These are phyloP conservation scores for Pisolithus orientalis DNA, from an alignment of 768 basidiomycete species.

Conservation along the genomic window DNA sequence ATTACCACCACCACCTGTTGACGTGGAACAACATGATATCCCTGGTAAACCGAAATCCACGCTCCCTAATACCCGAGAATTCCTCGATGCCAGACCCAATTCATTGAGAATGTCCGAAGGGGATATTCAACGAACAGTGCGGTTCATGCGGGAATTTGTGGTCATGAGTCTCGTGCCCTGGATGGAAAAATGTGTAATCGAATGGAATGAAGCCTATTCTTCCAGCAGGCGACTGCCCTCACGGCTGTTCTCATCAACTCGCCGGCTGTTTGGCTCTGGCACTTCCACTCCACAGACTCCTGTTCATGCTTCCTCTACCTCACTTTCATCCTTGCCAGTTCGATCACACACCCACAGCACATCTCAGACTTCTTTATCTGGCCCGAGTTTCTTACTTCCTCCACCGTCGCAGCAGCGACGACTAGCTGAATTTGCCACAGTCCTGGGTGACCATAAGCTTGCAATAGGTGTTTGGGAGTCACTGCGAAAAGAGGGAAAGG, in stretches of 20 bases:
- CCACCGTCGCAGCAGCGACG: conserved; percentile 70
- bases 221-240: conserved; percentile 76
- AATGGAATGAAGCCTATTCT: conserved; percentile 89
- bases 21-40: conserved; percentile 16
- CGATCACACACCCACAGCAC: conserved; percentile 35
- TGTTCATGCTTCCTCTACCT: conserved; percentile 34
- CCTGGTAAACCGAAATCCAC: not conserved
- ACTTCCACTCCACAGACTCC: conserved; percentile 41
- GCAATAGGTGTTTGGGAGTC: conserved; percentile 83
- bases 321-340: conserved; percentile 27
- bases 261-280: conserved; percentile 71
- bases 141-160: conserved; percentile 82
- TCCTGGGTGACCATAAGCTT: conserved; percentile 84
- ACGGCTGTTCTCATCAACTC: conserved; percentile 80
- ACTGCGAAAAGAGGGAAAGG: conserved; percentile 78
- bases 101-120: conserved; percentile 52
- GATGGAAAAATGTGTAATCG: conserved; percentile 92
- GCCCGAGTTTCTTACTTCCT: conserved; percentile 14
- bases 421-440: conserved; percentile 93
- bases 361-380: conserved; percentile 24
- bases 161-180: conserved; percentile 88
- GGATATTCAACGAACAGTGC: conserved; percentile 70
- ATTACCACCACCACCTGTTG: conserved; percentile 44
- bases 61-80: not conserved
- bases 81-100: conserved; percentile 13